A percentile compares a stretch with the other conserved stretches of the same genome.
phyloP scores from a whole-genome alignment of 2,329 filamentous ascomycete species.

The Aphanocladium album region DNA sequence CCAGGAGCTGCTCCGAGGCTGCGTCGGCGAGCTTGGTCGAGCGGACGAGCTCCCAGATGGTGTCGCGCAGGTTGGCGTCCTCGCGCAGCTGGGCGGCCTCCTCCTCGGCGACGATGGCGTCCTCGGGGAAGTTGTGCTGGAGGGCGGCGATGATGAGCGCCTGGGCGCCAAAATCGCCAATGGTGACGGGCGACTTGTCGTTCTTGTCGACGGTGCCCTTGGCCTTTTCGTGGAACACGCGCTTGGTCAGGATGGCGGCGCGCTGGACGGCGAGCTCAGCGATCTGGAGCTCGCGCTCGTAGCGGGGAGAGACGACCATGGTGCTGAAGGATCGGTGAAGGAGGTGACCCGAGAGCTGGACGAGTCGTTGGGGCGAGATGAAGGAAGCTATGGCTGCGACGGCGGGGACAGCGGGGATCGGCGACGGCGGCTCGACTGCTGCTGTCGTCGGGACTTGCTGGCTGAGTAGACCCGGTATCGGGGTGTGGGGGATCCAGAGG shows the following conservation, averaged over 20 bases:
- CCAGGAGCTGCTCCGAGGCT: slow-evolving; percentile 55
- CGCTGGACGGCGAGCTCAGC: slow-evolving; percentile 87
- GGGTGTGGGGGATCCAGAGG: not conserved
- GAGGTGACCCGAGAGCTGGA: slow-evolving; percentile 15
- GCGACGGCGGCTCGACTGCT: not conserved
- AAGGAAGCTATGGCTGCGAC: slow-evolving; percentile 8
- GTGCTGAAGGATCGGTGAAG: slow-evolving; percentile 17
- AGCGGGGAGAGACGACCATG: slow-evolving; percentile 40
- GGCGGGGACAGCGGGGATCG: not conserved
- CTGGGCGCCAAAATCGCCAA: slow-evolving; percentile 96
- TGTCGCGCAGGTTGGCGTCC: slow-evolving; percentile 58
- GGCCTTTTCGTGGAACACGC: slow-evolving; percentile 68
- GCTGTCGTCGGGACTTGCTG: not conserved
- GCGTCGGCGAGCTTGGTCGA: slow-evolving; percentile 59
- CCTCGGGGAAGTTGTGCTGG: slow-evolving; percentile 80
- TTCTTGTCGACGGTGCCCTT: slow-evolving; percentile 88
- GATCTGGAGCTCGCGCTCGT: slow-evolving; percentile 73
- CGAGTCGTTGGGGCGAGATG: slow-evolving; percentile 18
- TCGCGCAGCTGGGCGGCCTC: slow-evolving; percentile 76
- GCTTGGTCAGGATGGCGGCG: slow-evolving; percentile 51
- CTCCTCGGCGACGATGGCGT: slow-evolving; percentile 93
- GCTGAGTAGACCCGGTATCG: not conserved
- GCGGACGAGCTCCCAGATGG: slow-evolving; percentile 80
- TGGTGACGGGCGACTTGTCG: slow-evolving; percentile 94
- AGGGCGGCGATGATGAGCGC: slow-evolving; percentile 91